Evolutionary conservation across 768 basidiomycete species (phyloP), one percentile per base, ranked within the genome.

Genomic region (Panus rudis): DNA sequence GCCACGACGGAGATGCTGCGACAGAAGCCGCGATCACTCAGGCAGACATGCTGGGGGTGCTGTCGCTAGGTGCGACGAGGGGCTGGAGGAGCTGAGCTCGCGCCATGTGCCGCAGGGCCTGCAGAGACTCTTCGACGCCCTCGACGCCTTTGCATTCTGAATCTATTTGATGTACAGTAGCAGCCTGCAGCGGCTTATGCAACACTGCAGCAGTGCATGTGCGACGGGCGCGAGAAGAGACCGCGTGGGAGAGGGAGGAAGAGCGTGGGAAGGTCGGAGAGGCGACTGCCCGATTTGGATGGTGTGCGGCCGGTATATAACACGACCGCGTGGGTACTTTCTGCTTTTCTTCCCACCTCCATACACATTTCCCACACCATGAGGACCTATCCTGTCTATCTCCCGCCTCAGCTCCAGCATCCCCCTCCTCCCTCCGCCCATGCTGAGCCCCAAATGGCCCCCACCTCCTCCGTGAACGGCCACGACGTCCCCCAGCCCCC

Each of bases 41-140:
- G 19, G 73, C 75, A 48, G 75, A 76, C 58, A 75, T 74, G 60
- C 51, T 74, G 47, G 75, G 75, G 22, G 61, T 74, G 20, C 56
- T 76, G 43, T 62, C 67, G 39, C 53, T 74, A 26, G 59, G 74
- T 73, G 55, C 39, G 72, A n/a, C n/a, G n/a, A n/a, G n/a, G n/a
- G n/a, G n/a, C n/a, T n/a, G n/a, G n/a, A n/a, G n/a, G n/a, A n/a
- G n/a, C n/a, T n/a, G n/a, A n/a, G n/a, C n/a, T n/a, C n/a, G n/a
- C n/a, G n/a, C n/a, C n/a, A n/a, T n/a, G n/a, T n/a, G n/a, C n/a
- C n/a, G n/a, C n/a, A n/a, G n/a, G n/a, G n/a, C n/a, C n/a, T n/a
- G n/a, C n/a, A n/a, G n/a, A n/a, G n/a, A n/a, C n/a, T n/a, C n/a
- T n/a, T n/a, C n/a, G n/a, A n/a, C n/a, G n/a, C n/a, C n/a, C n/a